phyloP scores from a whole-genome alignment of 768 basidiomycete genomes.

The Pluteus cervinus region DNA sequence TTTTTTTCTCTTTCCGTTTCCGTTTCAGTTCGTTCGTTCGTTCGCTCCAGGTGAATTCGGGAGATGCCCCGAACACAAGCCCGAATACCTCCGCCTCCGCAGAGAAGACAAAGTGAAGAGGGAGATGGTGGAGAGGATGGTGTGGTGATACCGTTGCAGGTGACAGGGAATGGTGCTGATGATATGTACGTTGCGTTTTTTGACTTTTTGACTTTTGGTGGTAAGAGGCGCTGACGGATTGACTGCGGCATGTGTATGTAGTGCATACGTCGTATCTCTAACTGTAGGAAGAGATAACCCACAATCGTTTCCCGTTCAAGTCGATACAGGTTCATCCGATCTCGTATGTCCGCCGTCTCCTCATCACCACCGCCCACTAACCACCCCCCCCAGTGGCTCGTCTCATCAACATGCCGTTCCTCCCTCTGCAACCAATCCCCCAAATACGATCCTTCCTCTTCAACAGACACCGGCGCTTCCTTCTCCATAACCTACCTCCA shows the following conservation, averaged over 20 bases:
- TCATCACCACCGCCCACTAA: not conserved
- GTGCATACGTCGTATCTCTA: not conserved
- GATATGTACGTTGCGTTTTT: conserved; percentile 47
- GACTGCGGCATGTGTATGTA: not conserved
- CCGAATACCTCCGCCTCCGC: not conserved
- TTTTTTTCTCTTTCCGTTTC: too few relatives aligned
- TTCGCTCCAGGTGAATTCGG: too few relatives aligned
- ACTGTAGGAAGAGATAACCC: conserved; percentile 10
- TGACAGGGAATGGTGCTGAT: conserved; percentile 47
- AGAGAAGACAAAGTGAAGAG: too few relatives aligned
- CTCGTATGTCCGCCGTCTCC: conserved; percentile 38
- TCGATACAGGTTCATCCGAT: conserved; percentile 82
- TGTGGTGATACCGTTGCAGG: conserved; percentile 49
- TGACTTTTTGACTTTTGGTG: not conserved
- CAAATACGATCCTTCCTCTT: conserved; percentile 55
- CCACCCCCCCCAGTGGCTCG: conserved; percentile 56
- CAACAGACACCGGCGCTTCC: conserved; percentile 31
- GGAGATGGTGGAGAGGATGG: conserved; percentile 48
- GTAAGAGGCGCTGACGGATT: not conserved
- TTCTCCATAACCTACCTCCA: conserved; percentile 56
- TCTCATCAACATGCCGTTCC: conserved; percentile 58
- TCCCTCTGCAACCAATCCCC: conserved; percentile 39
- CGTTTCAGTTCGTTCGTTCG: too few relatives aligned
- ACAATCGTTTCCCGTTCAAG: conserved; percentile 57
- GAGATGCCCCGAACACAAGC: too few relatives aligned